phyloP scores from a whole-genome alignment of 805 yeast species.

The Candida silvatica region DNA sequence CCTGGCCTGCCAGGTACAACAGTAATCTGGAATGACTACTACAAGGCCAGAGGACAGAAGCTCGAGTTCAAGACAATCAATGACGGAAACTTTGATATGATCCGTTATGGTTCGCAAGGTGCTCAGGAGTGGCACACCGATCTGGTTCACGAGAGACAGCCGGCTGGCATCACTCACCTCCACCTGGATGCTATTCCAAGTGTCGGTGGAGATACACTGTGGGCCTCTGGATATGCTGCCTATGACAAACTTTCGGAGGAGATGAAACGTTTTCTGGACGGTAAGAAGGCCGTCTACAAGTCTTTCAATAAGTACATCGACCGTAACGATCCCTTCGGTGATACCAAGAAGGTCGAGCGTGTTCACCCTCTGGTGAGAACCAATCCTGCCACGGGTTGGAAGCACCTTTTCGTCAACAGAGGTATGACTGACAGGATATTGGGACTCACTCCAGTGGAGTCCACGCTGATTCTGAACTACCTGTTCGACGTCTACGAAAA shows the following conservation, averaged over 20 bases:
- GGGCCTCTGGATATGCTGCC: conserved; percentile 52
- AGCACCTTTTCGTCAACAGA: conserved; percentile 47
- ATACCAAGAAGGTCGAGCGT: conserved; percentile 41
- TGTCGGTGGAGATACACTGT: conserved; percentile 49
- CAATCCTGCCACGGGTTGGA: conserved; percentile 60
- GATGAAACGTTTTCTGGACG: conserved; percentile 41
- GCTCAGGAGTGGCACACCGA: conserved; percentile 41
- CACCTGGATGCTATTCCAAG: conserved; percentile 41
- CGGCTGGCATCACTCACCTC: conserved; percentile 44
- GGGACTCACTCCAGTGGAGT: conserved; percentile 44
- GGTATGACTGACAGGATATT: conserved; percentile 43
- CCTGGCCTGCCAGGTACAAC: conserved; percentile 30
- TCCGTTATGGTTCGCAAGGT: conserved; percentile 3
- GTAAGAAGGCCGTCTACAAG: conserved; percentile 36
- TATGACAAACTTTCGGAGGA: conserved; percentile 47
- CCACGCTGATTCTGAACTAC: conserved; percentile 34
- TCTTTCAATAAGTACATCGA: conserved; percentile 32
- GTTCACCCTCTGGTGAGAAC: conserved; percentile 56
- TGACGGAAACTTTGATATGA: conserved; percentile 12
- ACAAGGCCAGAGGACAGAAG: conserved; percentile 14
- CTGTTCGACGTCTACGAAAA: conserved; percentile 38
- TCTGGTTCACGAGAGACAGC: conserved; percentile 43
- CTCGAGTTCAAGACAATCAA: conserved; percentile 16
- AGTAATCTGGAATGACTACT: conserved; percentile 33
- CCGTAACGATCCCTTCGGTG: conserved; percentile 34